Conservation (phyloP, 345 rosid genomes). For the Raphanus sativus region DNA sequence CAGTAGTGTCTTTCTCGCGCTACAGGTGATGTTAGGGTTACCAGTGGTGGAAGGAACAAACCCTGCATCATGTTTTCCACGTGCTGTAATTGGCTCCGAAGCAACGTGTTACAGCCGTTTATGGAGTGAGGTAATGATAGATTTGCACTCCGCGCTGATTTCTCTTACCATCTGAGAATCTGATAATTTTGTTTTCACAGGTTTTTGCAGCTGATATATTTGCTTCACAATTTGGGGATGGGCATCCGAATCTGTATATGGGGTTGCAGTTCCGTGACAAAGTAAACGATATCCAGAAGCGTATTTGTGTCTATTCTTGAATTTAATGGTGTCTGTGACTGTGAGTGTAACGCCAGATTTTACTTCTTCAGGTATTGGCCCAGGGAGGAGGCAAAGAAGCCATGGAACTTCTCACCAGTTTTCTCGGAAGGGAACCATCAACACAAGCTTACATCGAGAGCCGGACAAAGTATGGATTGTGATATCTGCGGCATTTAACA, state of each 20-base stretch:
- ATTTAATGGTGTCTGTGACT: background rate
- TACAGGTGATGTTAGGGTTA: constrained; percentile 88
- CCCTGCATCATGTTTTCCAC: constrained; percentile 92
- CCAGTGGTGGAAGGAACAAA: constrained; percentile 86
- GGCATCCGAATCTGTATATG: constrained; percentile 50
- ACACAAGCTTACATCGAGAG: constrained; percentile 67
- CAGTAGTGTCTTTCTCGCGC: background rate
- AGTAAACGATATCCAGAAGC: constrained; percentile 41
- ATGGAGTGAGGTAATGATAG: constrained; percentile 68
- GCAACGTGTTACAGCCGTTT: constrained; percentile 87
- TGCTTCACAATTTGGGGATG: constrained; percentile 67
- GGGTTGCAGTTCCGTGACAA: constrained; percentile 81
- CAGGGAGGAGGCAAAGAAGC: constrained; percentile 88
- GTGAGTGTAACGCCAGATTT: constrained; percentile 10
- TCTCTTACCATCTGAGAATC: background rate
- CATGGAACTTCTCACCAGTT: constrained; percentile 65
- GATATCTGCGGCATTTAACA: constrained; percentile 11
- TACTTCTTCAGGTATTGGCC: constrained; percentile 62
- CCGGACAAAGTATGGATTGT: constrained; percentile 48
- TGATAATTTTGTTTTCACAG: constrained; percentile 38
- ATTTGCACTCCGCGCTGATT: background rate
- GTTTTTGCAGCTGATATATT: constrained; percentile 86
- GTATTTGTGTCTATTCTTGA: background rate
- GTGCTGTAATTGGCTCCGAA: constrained; percentile 87
- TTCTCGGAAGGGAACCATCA: constrained; percentile 95